Evolutionary conservation across 495 filamentous ascomycete genomes (phyloP).

Genomic region (Daldinia loculata): DNA sequence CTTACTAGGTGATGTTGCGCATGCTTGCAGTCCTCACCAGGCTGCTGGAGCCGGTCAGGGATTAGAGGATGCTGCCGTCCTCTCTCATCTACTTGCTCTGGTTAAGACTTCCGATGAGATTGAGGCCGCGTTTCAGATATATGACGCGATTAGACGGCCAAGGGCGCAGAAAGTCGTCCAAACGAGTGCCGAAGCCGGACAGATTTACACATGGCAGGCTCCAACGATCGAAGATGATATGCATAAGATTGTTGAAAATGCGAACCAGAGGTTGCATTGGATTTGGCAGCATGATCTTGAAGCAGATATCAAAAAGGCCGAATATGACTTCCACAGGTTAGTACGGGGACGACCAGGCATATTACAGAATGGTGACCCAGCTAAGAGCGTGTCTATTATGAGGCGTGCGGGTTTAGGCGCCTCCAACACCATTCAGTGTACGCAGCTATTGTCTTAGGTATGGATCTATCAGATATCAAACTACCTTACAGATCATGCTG

Average conservation of each 20-base stretch:
- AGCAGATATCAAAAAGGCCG: constrained; percentile 42
- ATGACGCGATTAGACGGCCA: constrained; percentile 45
- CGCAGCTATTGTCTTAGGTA: not conserved
- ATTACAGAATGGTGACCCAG: constrained; percentile 13
- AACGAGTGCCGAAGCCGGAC: constrained; percentile 56
- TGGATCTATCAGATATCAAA: not conserved
- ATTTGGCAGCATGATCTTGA: constrained; percentile 57
- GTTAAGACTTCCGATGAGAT: constrained; percentile 31
- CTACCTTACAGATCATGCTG: not conserved
- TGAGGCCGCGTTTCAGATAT: constrained; percentile 45
- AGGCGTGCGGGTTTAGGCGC: not conserved
- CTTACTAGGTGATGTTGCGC: constrained; percentile 69
- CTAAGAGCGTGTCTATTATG: constrained; percentile 8
- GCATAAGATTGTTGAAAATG: constrained; percentile 51
- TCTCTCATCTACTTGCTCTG: constrained; percentile 57
- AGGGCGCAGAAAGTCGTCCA: constrained; percentile 59
- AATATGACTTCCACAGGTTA: constrained; percentile 34
- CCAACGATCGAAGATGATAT: constrained; percentile 57
- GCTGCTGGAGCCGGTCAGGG: constrained; percentile 69
- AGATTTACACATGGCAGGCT: constrained; percentile 51
- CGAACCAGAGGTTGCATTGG: constrained; percentile 59
- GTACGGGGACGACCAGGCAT: not conserved
- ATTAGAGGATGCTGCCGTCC: constrained; percentile 67
- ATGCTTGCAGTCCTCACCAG: constrained; percentile 68
- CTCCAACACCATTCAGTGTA: constrained; percentile 10